Evolutionary conservation across 179 eudicot species (phyloP), one percentile per base, ranked within the genome.

Genomic region (Beta lomatogona): DNA sequence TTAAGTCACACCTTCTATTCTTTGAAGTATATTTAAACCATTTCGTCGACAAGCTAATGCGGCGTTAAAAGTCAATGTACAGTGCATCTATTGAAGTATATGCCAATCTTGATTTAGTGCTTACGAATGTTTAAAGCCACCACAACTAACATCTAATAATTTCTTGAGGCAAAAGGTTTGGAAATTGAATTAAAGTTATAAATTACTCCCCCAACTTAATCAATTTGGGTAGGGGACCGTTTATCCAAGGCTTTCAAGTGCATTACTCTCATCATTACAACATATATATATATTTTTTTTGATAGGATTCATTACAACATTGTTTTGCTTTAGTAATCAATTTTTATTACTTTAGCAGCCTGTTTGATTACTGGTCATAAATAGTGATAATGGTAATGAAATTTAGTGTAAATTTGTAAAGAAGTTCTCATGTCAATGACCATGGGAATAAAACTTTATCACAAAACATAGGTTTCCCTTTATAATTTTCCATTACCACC

Each of bases 231-330:
- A 54, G 73, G 75, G 81, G 81, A 55, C 81, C 81, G 52, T 14
- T n/a, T 54, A 10, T 44, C 65, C n/a, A 54, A 53, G 46, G 81
- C 65, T 78, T 68, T 78, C 66, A 54, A 78, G 75, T 78, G 81
- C 74, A 78, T n/a, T 59, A 75, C 48, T 44, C 75, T n/a, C 67
- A 55, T 68, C 66, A 78, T 69, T 54, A 69, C 81, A 68, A 69
- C 65, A 54, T 67, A n/a, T n/a, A n/a, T n/a, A n/a, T 48, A 36
- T 78, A n/a, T 36, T 36, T 36, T 3, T 36, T 36, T 36, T 36
- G 2, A 2, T 36, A 36, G 41, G 41, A 3, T 36, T 68, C 66
- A 78, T 69, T 41, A 55, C 81, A 68, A 55, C 65, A 54, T 67
- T 48, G n/a, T 78, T 36, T 66, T 50, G 7, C n/a, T 66, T 52